These are phyloP conservation scores for Azolla pinnata DNA, from an alignment of 75 land plant genomes.

Conservation along the genomic window DNA sequence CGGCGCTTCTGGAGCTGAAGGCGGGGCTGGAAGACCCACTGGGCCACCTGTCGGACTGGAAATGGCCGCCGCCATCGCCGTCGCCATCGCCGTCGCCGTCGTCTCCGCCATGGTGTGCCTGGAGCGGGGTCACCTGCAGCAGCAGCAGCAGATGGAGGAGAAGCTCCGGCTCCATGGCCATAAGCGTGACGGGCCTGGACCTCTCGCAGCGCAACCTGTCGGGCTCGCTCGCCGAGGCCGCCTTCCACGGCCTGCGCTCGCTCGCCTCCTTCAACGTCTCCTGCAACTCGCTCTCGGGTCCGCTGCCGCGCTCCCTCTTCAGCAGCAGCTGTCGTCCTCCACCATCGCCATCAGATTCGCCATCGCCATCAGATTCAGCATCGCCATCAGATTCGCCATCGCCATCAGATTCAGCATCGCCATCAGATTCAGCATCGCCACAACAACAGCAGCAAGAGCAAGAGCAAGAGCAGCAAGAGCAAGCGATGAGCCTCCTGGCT, in stretches of 20 bases:
- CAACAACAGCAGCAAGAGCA: too few relatives aligned
- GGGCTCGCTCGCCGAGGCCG: conserved; percentile 15
- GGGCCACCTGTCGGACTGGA: conserved; percentile 40
- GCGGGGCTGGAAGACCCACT: conserved; percentile 23
- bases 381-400: too few relatives aligned
- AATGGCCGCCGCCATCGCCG: neutral
- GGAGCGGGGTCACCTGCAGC: conserved; percentile 16
- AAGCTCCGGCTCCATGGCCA: conserved; percentile 10
- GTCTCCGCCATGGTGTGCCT: conserved; percentile 12
- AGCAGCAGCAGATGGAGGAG: conserved; percentile 20
- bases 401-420: too few relatives aligned
- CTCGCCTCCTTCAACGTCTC: conserved; percentile 2
- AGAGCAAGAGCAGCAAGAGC: too few relatives aligned
- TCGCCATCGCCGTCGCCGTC: neutral
- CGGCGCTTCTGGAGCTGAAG: conserved; percentile 35
- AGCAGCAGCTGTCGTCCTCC: too few relatives aligned
- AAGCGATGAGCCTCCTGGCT: conserved; percentile 24
- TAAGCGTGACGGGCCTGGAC: conserved; percentile 21
- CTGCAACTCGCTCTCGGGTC: conserved; percentile 7
- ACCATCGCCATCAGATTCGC: too few relatives aligned
- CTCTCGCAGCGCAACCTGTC: conserved; percentile 40
- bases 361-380: too few relatives aligned
- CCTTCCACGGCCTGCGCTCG: conserved; percentile 7
- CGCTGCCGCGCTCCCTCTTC: conserved; percentile 15
- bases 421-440: too few relatives aligned